Evolutionary conservation across 202 grass and related monocot species (phyloP), one percentile per base, ranked within the genome.

Genomic region (Carex arenaria): DNA sequence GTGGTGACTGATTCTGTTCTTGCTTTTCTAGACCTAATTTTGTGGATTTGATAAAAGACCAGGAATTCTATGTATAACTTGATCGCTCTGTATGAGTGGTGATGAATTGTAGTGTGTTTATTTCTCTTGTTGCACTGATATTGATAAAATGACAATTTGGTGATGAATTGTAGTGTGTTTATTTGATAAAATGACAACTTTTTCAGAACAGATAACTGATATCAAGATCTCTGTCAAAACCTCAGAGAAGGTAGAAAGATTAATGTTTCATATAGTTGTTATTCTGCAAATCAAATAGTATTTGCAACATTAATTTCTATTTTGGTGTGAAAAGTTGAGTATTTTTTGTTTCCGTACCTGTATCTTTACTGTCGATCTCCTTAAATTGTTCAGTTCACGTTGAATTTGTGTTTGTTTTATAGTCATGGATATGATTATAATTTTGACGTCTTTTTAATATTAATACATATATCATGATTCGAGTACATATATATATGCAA

Each of bases 1-100:
- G 94, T 64, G 94, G 94, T 42, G 91, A 94, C 80, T 94, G 79
- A 87, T 88, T 12, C 26, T 43, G 49, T 72, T 23, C 4, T 51
- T 72, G 0, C 3, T 49, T 51, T 23, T 26, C 4, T 51, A 6
- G 19, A 4, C 45, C 40, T 49, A 71, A 71, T 51, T 12, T 43
- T 49, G 40, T 47, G 18, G 19, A 71, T 51, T 70, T 70, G 36
- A 70, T 19, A 20, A 70, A 40, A 19, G 67, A 70, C 18, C 9
- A 22, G 18, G 40, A 22, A 22, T 45, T 43, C 18, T 11, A 40
- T 7, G 32, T 6, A 45, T 6, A 45, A 70, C 32, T 17, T 43
- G 10, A 20, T 8, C 67, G 45, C 14, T 43, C 40, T 45, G 7
- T 51, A 72, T 22, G 69, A 40, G 42, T 49, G 42, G 20, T 72